phyloP scores from a whole-genome alignment of 2,329 filamentous ascomycete genomes.

The Chrysosporium keratinophilum region DNA sequence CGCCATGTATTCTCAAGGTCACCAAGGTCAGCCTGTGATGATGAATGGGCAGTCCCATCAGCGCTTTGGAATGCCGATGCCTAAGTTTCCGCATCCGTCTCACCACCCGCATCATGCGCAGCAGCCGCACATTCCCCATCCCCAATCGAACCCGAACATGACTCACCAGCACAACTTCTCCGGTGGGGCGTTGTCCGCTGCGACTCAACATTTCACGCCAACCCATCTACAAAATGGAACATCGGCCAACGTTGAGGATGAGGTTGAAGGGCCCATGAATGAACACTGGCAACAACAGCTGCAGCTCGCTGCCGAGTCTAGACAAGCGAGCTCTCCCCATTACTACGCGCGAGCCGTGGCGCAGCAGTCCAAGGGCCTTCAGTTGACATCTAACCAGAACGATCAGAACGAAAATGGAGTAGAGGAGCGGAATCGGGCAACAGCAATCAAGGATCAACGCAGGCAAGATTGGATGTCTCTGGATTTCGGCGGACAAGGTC shows the following conservation, averaged over 20 bases:
- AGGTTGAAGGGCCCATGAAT: constrained; percentile 48
- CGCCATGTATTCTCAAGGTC: constrained; percentile 40
- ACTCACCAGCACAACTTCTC: constrained; percentile 44
- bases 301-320: constrained; percentile 63
- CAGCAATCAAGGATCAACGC: constrained; percentile 45
- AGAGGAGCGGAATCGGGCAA: constrained; percentile 55
- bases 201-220: constrained; percentile 49
- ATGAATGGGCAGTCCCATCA: constrained; percentile 42
- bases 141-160: constrained; percentile 35
- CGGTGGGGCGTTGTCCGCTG: constrained; percentile 36
- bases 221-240: constrained; percentile 52
- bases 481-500: constrained; percentile 90
- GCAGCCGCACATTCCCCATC: constrained; percentile 36
- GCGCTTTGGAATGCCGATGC: constrained; percentile 41
- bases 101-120: constrained; percentile 37
- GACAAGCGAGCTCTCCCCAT: constrained; percentile 57
- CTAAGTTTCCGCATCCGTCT: constrained; percentile 38
- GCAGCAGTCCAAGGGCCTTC: constrained; percentile 39
- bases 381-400: constrained; percentile 39
- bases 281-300: constrained; percentile 84
- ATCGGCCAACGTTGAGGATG: constrained; percentile 45
- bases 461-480: constrained; percentile 84
- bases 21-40: constrained; percentile 41
- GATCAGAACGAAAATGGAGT: constrained; percentile 40
- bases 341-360: constrained; percentile 51